These are phyloP conservation scores for Calonectria naviculata DNA, from an alignment of 2,329 filamentous ascomycete genomes.

Conservation along the genomic window DNA sequence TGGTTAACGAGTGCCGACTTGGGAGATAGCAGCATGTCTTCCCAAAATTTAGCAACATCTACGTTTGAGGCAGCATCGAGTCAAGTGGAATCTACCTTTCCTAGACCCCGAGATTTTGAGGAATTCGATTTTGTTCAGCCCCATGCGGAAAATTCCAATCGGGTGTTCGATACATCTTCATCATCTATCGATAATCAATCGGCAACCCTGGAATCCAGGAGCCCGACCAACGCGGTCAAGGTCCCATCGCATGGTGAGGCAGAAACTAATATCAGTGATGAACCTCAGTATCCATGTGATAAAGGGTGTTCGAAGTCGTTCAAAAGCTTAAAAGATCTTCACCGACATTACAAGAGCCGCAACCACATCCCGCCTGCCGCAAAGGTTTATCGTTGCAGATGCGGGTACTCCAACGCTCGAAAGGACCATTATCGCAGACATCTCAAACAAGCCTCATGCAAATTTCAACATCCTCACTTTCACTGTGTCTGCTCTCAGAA, in stretches of 20 bases:
- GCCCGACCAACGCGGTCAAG: not conserved
- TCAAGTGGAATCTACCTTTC: not conserved
- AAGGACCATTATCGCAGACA: slow-evolving; percentile 9
- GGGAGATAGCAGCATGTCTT: not conserved
- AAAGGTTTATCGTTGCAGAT: not conserved
- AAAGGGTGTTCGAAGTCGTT: not conserved
- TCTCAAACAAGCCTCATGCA: not conserved
- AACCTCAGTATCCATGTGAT: not conserved
- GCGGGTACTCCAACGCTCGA: not conserved
- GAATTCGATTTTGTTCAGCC: not conserved
- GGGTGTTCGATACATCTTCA: not conserved
- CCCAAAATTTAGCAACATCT: not conserved
- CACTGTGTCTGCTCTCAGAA: not conserved
- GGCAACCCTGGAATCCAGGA: not conserved
- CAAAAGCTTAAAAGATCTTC: not conserved
- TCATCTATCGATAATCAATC: not conserved
- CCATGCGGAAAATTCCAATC: not conserved
- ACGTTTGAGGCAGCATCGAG: not conserved
- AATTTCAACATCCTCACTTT: not conserved
- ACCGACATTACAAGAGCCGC: not conserved
- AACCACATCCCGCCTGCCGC: not conserved
- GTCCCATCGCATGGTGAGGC: not conserved
- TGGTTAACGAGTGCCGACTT: not conserved
- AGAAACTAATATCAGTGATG: not conserved
- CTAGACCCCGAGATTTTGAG: not conserved